Evolutionary conservation across 2,329 filamentous ascomycete species (phyloP).

Genomic region (Lachnellula cervina): DNA sequence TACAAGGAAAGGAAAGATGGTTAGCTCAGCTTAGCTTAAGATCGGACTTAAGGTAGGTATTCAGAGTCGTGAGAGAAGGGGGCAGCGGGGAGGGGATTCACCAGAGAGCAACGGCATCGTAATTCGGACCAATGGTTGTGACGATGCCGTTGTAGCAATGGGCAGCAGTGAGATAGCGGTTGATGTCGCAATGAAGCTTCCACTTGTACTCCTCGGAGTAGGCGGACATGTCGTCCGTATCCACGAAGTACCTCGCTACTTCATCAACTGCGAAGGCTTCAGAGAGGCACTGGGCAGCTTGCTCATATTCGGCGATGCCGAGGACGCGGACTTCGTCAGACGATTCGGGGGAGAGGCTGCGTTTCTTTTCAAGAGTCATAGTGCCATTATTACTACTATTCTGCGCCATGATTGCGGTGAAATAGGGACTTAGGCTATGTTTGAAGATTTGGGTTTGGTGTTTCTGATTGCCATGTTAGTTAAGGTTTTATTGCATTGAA

Average conservation of each 20-base stretch:
- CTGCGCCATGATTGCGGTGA: slow-evolving; percentile 30
- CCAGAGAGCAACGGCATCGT: slow-evolving; percentile 76
- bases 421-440: neutral
- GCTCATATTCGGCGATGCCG: slow-evolving; percentile 61
- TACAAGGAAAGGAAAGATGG: neutral
- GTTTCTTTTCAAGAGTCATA: slow-evolving; percentile 28
- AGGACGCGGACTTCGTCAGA: slow-evolving; percentile 59
- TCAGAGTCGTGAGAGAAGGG: neutral
- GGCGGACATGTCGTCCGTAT: slow-evolving; percentile 61
- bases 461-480: slow-evolving; percentile 17
- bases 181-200: slow-evolving; percentile 70
- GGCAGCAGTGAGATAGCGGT: slow-evolving; percentile 72
- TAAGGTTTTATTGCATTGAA: neutral
- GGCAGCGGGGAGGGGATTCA: slow-evolving; percentile 38
- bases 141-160: slow-evolving; percentile 71
- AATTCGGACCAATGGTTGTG: slow-evolving; percentile 68
- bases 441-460: slow-evolving; percentile 3
- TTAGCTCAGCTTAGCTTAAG: neutral
- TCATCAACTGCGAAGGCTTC: slow-evolving; percentile 74
- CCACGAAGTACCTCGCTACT: slow-evolving; percentile 68
- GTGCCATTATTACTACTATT: slow-evolving; percentile 35
- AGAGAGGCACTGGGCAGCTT: slow-evolving; percentile 66
- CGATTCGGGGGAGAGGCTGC: slow-evolving; percentile 26
- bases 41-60: neutral
- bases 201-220: slow-evolving; percentile 65